Evolutionary conservation across 1,284 basidiomycete species (phyloP), one percentile per base, ranked within the genome.

Genomic region (Melampsora larici-populina): DNA sequence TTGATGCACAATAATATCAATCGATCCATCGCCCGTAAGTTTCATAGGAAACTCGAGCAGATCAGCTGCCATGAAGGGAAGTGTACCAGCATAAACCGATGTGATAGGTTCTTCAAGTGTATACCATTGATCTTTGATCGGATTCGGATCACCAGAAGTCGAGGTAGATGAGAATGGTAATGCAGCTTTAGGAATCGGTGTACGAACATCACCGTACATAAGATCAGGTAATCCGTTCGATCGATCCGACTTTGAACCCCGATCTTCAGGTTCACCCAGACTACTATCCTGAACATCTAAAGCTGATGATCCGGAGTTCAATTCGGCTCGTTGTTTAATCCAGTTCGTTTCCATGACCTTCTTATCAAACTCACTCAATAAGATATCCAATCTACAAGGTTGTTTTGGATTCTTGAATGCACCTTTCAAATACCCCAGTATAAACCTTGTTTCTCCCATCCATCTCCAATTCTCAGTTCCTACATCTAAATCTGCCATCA

Each of bases 391-490:
- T 67, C 33, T 31, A 26, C 63, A 51, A 24, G 31, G 40, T 11
- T 49, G 63, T 46, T 75, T 60, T 3, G 29, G 43, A 26, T 75
- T 75, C 3, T 31, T n/a, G 26, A 75, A 40, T 0, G 72, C 81
- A 81, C 91, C 92, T 71, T 89, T 87, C 1, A 97, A 82, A 83
- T 90, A 91, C 3, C 95, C 94, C 71, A 90, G 86, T n/a, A 92
- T 82, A 84, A 98, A 99, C 1, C 96, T 90, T 9, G 88, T 86
- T 82, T 94, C 92, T n/a, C 96, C 96, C 88, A 99, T 90, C 89
- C 93, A 97, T 2, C 96, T 89, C 64, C 95, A 84, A 81, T 92
- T 86, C 78, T 97, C 94, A 0, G 94, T 97, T 21, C 92, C 87
- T 21, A 84, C 78, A 72, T 85, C 85, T 81, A 95, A 81, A 81